phyloP scores from a whole-genome alignment of 768 basidiomycete genomes.

The Rhizopogon salebrosus region DNA sequence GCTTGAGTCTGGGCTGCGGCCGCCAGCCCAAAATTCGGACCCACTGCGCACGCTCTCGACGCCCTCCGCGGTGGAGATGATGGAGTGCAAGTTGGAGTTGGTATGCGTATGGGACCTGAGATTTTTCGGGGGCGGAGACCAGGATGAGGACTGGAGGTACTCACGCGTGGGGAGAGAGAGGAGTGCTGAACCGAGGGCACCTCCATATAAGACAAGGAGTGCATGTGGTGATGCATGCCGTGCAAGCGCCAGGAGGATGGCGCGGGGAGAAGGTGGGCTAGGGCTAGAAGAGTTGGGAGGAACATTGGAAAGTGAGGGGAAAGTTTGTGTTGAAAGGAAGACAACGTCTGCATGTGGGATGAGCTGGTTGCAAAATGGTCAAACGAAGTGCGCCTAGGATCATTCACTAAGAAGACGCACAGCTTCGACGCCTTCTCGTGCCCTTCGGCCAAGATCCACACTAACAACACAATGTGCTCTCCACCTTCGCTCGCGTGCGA shows the following conservation, averaged over 20 bases:
- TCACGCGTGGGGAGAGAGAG: slow-evolving; percentile 79
- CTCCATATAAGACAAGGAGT: slow-evolving; percentile 79
- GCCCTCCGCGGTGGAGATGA: slow-evolving; percentile 18
- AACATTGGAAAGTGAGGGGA: slow-evolving; percentile 8
- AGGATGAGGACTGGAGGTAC: slow-evolving; percentile 82
- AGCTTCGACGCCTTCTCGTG: slow-evolving; percentile 74
- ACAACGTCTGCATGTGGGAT: slow-evolving; percentile 79
- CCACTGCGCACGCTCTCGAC: slow-evolving; percentile 53
- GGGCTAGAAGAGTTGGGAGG: slow-evolving; percentile 53
- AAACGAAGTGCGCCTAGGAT: not conserved
- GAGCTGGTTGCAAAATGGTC: slow-evolving; percentile 39
- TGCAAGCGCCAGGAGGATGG: slow-evolving; percentile 71
- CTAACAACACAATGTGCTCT: slow-evolving; percentile 78
- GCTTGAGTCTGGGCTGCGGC: slow-evolving; percentile 9
- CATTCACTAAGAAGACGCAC: slow-evolving; percentile 38
- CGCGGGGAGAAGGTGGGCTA: slow-evolving; percentile 51
- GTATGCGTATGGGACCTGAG: slow-evolving; percentile 14
- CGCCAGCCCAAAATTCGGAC: slow-evolving; percentile 72
- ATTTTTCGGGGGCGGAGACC: slow-evolving; percentile 36
- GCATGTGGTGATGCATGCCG: slow-evolving; percentile 67
- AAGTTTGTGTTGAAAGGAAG: slow-evolving; percentile 45
- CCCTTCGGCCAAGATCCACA: slow-evolving; percentile 69
- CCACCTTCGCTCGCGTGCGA: slow-evolving; percentile 82
- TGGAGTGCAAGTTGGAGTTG: slow-evolving; percentile 10
- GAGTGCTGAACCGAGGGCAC: slow-evolving; percentile 72